Conservation (phyloP, 208 protist genomes). For the Leishmania guyanensis region DNA sequence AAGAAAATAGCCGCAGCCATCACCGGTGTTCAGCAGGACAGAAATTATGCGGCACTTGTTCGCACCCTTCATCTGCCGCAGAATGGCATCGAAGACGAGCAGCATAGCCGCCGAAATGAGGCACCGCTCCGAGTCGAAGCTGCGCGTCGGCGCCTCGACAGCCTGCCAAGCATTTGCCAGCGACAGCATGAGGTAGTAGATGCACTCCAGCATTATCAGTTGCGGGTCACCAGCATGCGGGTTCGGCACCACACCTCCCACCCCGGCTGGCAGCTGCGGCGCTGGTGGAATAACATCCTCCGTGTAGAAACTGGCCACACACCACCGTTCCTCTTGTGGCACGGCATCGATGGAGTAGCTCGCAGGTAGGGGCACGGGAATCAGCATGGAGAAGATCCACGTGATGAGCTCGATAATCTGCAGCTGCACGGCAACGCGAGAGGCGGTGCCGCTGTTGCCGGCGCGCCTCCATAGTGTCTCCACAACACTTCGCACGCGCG, state of each 20-base stretch:
- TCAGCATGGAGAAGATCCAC: conserved; percentile 55
- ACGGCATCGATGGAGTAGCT: conserved; percentile 18
- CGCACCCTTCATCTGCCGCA: conserved; percentile 32
- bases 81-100: conserved; percentile 71
- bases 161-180: conserved; percentile 81
- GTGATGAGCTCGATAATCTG: conserved; percentile 79
- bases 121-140: conserved; percentile 68
- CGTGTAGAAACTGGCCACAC: conserved; percentile 33
- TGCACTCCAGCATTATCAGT: conserved; percentile 38
- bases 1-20: conserved; percentile 60
- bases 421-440: conserved; percentile 74
- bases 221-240: conserved; percentile 36
- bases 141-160: conserved; percentile 69
- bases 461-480: conserved; percentile 55
- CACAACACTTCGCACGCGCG: conserved; percentile 22
- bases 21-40: conserved; percentile 35
- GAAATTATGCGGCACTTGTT: conserved; percentile 40
- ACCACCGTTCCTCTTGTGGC: conserved; percentile 23
- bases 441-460: conserved; percentile 61
- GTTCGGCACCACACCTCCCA: conserved; percentile 9
- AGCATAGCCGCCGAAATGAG: conserved; percentile 68
- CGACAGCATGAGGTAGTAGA: conserved; percentile 66
- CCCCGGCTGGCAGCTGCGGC: background rate
- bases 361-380: conserved; percentile 54
- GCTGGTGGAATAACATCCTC: conserved; percentile 13